phyloP scores from a whole-genome alignment of 441 rosid species.

The Iberis amara region DNA sequence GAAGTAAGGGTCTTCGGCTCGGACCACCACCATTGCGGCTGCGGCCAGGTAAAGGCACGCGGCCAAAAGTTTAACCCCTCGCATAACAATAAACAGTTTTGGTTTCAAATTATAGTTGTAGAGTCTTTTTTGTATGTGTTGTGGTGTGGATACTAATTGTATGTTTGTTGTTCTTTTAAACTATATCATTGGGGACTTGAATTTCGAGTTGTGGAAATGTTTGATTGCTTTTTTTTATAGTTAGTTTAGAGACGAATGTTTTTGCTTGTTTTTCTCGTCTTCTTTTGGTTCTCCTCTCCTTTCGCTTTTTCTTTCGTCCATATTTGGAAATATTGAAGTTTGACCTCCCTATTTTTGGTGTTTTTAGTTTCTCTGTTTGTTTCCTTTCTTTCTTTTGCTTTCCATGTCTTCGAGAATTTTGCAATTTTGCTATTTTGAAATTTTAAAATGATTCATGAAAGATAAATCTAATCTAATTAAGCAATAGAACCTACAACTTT shows the following conservation, averaged over 20 bases:
- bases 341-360: conserved; percentile 23
- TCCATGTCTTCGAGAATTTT: conserved; percentile 9
- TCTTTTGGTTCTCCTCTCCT: conserved; percentile 27
- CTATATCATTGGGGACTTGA: conserved; percentile 17
- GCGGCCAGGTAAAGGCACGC: conserved; percentile 32
- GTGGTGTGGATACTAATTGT: conserved; percentile 11
- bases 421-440: background rate
- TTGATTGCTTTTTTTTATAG: conserved; percentile 15
- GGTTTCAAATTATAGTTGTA: too few species aligned
- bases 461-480: too few species aligned
- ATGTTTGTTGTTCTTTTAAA: conserved; percentile 2
- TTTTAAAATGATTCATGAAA: background rate
- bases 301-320: conserved; percentile 22
- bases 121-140: background rate
- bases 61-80: conserved; percentile 28
- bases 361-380: background rate
- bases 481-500: background rate
- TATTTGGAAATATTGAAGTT: conserved; percentile 18
- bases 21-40: conserved; percentile 31
- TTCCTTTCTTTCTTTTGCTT: background rate
- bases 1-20: conserved; percentile 52
- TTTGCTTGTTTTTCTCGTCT: conserved; percentile 23
- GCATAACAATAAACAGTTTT: conserved; percentile 33
- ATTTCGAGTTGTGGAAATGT: conserved; percentile 23
- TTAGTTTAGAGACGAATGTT: background rate